These are phyloP conservation scores for Fusarium napiforme DNA, from an alignment of 2,329 filamentous ascomycete species.

Conservation along the genomic window DNA sequence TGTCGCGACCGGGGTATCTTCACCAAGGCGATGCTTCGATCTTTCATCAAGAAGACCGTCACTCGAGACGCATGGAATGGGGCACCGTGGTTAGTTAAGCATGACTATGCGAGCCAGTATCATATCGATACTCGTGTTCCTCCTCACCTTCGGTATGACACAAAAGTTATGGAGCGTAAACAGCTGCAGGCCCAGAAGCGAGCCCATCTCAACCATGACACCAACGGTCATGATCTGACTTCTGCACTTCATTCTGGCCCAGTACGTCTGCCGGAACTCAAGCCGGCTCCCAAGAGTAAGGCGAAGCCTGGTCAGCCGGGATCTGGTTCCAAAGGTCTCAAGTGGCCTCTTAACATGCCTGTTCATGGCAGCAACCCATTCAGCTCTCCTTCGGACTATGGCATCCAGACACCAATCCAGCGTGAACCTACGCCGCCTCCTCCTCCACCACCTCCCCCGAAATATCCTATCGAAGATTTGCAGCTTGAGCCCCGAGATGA, in stretches of 20 bases:
- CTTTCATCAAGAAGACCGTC: slow-evolving; percentile 96
- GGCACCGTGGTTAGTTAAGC: slow-evolving; percentile 96
- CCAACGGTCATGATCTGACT: slow-evolving; percentile 52
- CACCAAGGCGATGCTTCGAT: slow-evolving; percentile 91
- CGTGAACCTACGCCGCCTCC: slow-evolving; percentile 62
- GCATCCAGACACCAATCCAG: slow-evolving; percentile 46
- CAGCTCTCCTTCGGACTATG: slow-evolving; percentile 57
- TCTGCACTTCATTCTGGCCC: slow-evolving; percentile 55
- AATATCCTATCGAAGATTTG: slow-evolving; percentile 95
- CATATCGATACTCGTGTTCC: slow-evolving; percentile 90
- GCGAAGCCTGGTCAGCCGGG: slow-evolving; percentile 57
- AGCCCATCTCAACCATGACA: slow-evolving; percentile 58
- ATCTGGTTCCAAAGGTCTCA: slow-evolving; percentile 57
- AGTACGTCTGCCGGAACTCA: slow-evolving; percentile 75
- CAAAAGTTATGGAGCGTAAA: slow-evolving; percentile 80
- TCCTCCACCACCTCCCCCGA: slow-evolving; percentile 79
- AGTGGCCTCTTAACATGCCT: slow-evolving; percentile 48
- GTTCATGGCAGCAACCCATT: slow-evolving; percentile 57
- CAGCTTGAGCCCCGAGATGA: slow-evolving; percentile 78
- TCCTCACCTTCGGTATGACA: slow-evolving; percentile 82
- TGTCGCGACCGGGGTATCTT: slow-evolving; percentile 90
- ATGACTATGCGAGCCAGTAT: slow-evolving; percentile 83
- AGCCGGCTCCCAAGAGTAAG: slow-evolving; percentile 78
- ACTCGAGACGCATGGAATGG: slow-evolving; percentile 91
- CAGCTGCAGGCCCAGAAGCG: slow-evolving; percentile 75